Evolutionary conservation across 345 rosid genomes (phyloP), one percentile per base, ranked within the genome.

Genomic region (Lumnitzera racemosa): DNA sequence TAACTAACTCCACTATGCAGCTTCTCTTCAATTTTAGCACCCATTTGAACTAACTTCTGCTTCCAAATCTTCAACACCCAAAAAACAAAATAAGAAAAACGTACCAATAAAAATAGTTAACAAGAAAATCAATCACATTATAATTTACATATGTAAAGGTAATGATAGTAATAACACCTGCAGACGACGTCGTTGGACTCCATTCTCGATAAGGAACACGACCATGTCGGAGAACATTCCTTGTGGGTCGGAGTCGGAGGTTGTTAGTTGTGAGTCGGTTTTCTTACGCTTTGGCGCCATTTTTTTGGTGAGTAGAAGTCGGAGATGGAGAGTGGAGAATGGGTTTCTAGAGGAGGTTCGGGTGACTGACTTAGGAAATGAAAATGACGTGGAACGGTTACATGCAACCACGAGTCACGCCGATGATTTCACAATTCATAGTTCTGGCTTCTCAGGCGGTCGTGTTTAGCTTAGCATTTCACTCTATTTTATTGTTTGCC

Each of bases 1-100:
- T 83, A 89, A 56, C 81, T 85, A 50, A 82, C 86, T 59, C 67
- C 83, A 56, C 76, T 80, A 7, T 85, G 79, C 51, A 87, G 63
- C 46, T 73, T 66, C 66, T 76, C 78, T 68, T 74, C 85, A 13
- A 89, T 36, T 10, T 65, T 55, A 16, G 92, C 96, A 62, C 96
- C 96, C 95, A 85, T 84, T 72, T 89, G 98, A 43, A 82, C 65
- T 59, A 91, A 79, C 76, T 83, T 91, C 72, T 84, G 87, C 87
- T 78, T 89, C 98, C 96, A 91, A 43, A 91, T 83, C 96, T 91
- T 69, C 51, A 56, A 41, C 62, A 62, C 53, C 51, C 60, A 24
- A 25, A 67, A 54, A 31, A 43, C 1, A 12, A 55, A 23, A 2
- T 25, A 2, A 11, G 56, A 14, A 24, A 12, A 36, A 5, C 51